phyloP scores from a whole-genome alignment of 441 rosid species.

The Erysimum cheiri region DNA sequence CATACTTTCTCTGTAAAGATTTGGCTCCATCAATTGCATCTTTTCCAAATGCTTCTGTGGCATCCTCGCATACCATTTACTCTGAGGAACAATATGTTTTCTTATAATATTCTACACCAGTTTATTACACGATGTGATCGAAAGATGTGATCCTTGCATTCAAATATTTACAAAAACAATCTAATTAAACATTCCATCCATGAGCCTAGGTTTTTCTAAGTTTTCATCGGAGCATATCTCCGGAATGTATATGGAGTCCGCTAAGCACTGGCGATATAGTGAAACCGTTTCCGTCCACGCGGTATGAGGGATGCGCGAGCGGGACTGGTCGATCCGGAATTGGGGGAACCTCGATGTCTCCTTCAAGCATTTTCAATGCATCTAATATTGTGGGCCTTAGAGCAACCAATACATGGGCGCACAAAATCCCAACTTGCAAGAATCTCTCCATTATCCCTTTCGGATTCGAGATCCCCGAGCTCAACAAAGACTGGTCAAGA shows the following conservation, averaged over 20 bases:
- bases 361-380: conserved; percentile 89
- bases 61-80: neutral
- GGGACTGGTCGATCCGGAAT: conserved; percentile 87
- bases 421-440: conserved; percentile 78
- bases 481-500: conserved; percentile 56
- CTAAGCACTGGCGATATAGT: conserved; percentile 42
- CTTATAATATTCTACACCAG: neutral
- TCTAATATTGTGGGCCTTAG: conserved; percentile 78
- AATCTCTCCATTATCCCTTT: conserved; percentile 82
- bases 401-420: conserved; percentile 91
- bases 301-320: conserved; percentile 36
- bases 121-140: conserved; percentile 13
- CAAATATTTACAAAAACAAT: conserved; percentile 24
- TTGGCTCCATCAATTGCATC: conserved; percentile 67
- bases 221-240: conserved; percentile 42
- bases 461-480: conserved; percentile 53
- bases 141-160: neutral
- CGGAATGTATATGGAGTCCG: conserved; percentile 30
- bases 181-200: conserved; percentile 1
- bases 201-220: conserved; percentile 25
- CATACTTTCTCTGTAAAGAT: conserved; percentile 79
- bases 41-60: conserved; percentile 57
- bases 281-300: conserved; percentile 40
- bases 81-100: neutral
- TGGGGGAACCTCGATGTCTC: conserved; percentile 81